phyloP scores from a whole-genome alignment of 345 rosid species.

The Sisymbrium irio region DNA sequence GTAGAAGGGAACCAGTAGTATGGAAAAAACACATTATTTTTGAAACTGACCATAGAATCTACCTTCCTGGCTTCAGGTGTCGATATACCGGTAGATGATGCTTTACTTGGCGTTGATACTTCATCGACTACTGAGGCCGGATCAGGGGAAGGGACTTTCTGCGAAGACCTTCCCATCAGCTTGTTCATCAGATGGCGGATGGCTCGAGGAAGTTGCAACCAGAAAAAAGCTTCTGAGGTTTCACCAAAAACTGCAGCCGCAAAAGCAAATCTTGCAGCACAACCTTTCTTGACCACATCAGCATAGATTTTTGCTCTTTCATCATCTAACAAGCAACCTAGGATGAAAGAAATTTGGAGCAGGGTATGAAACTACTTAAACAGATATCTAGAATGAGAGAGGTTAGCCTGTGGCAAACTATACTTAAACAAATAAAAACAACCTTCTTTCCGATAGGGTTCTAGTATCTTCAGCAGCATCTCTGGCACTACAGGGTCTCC shows the following conservation, averaged over 20 bases:
- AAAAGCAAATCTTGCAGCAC: constrained; percentile 81
- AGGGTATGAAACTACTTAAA: constrained; percentile 16
- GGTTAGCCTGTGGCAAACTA: constrained; percentile 2
- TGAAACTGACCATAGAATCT: constrained; percentile 55
- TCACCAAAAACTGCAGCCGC: constrained; percentile 98
- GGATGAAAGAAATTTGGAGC: constrained; percentile 22
- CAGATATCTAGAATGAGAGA: constrained; percentile 11
- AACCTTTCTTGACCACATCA: constrained; percentile 75
- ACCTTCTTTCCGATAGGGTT: constrained; percentile 91
- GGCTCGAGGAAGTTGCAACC: constrained; percentile 94
- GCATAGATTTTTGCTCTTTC: constrained; percentile 85
- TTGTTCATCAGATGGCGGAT: constrained; percentile 71
- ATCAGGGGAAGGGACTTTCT: constrained; percentile 37
- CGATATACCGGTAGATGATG: constrained; percentile 55
- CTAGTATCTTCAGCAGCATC: constrained; percentile 93
- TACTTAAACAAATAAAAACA: constrained; percentile 10
- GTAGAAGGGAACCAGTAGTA: background rate
- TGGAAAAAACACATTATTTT: background rate
- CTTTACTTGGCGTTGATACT: constrained; percentile 49
- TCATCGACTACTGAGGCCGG: constrained; percentile 41
- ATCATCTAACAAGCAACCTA: constrained; percentile 91
- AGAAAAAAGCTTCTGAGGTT: constrained; percentile 83
- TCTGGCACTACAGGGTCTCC: constrained; percentile 96
- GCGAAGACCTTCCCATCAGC: constrained; percentile 51
- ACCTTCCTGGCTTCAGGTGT: constrained; percentile 39